phyloP scores from a whole-genome alignment of 306 rosid species.

The Medicago truncatula region DNA sequence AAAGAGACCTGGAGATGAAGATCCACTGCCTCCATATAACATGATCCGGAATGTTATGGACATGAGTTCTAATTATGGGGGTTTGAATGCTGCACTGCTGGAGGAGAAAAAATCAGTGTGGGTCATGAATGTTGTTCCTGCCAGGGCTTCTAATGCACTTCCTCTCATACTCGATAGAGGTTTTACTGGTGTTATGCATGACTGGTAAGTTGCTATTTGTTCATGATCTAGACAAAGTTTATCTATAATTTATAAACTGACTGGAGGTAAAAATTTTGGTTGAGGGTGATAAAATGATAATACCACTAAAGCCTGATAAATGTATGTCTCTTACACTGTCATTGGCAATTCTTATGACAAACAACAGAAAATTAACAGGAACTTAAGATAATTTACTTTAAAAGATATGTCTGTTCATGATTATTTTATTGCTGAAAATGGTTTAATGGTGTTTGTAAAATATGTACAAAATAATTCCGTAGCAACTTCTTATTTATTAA shows the following conservation, averaged over 20 bases:
- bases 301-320: constrained; percentile 27
- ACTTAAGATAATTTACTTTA: constrained; percentile 1
- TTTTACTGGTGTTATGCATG: constrained; percentile 90
- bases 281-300: constrained; percentile 24
- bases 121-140: constrained; percentile 98
- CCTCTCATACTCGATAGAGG: constrained; percentile 93
- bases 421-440: constrained; percentile 3
- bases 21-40: constrained; percentile 96
- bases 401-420: background rate
- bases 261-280: constrained; percentile 7
- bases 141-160: constrained; percentile 72
- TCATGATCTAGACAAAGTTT: constrained; percentile 33
- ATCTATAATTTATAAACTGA: background rate
- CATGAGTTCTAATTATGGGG: constrained; percentile 91
- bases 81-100: constrained; percentile 86
- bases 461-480: constrained; percentile 2
- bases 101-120: constrained; percentile 86
- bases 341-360: constrained; percentile 1
- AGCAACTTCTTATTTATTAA: constrained; percentile 16
- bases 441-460: constrained; percentile 14
- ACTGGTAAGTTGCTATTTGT: constrained; percentile 71
- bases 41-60: constrained; percentile 98
- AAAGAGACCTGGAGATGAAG: constrained; percentile 99
- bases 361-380: constrained; percentile 29
- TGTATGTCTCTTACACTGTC: constrained; percentile 11